Evolutionary conservation across 2,329 filamentous ascomycete species (phyloP).

Genomic region (Zasmidium angulare): DNA sequence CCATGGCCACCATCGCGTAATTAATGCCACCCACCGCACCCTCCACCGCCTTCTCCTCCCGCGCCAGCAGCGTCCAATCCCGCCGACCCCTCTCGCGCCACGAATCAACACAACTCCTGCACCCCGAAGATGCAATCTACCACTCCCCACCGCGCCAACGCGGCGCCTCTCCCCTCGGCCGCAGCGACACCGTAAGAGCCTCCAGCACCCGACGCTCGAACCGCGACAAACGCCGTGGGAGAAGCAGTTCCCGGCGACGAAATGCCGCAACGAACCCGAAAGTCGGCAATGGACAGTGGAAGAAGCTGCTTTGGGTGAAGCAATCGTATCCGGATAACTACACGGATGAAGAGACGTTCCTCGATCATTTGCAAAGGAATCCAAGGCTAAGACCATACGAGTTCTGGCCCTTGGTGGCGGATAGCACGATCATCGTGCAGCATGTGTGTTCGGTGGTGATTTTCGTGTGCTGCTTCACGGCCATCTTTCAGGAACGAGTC

Average conservation of each 20-base stretch:
- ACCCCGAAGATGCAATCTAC: slow-evolving; percentile 81
- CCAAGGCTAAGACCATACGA: slow-evolving; percentile 92
- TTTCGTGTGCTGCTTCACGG: slow-evolving; percentile 90
- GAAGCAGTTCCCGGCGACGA: slow-evolving; percentile 65
- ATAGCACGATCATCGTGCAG: slow-evolving; percentile 94
- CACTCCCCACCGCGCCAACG: slow-evolving; percentile 58
- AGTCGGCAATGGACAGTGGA: slow-evolving; percentile 64
- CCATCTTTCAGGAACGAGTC: slow-evolving; percentile 83
- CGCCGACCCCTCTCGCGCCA: slow-evolving; percentile 12
- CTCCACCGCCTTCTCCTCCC: slow-evolving; percentile 14
- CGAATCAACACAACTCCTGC: slow-evolving; percentile 52
- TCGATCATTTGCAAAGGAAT: slow-evolving; percentile 93
- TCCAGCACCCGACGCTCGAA: slow-evolving; percentile 23
- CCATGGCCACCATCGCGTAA: background rate
- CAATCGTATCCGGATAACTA: slow-evolving; percentile 99
- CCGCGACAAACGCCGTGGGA: slow-evolving; percentile 54
- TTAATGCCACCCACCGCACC: background rate
- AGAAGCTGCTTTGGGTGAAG: slow-evolving; percentile 97
- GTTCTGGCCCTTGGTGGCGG: slow-evolving; percentile 94
- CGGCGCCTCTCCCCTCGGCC: slow-evolving; percentile 29
- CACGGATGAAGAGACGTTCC: slow-evolving; percentile 93
- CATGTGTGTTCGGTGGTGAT: slow-evolving; percentile 94
- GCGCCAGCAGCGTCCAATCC: slow-evolving; percentile 17
- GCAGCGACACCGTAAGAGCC: slow-evolving; percentile 32
- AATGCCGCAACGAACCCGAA: slow-evolving; percentile 40